Evolutionary conservation across 768 basidiomycete species (phyloP), one percentile per base, ranked within the genome.

Genomic region (Kwoniella sp.): DNA sequence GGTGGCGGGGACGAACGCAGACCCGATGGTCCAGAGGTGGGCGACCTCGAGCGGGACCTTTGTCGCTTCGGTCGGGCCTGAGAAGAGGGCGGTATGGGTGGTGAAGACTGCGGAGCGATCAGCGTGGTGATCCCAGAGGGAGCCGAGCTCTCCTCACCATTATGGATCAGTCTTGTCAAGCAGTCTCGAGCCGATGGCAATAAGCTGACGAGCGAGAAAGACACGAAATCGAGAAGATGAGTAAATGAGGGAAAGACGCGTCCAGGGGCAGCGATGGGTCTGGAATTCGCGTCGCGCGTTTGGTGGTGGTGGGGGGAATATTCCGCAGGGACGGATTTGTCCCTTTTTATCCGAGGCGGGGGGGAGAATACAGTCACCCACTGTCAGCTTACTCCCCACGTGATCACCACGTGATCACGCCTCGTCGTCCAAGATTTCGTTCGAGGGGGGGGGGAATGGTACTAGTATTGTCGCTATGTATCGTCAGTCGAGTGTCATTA

Each of bases 1-100:
- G 61, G 64, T 4, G 76, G 76, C 5, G 76, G 76, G 36, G 74
- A 72, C 3, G 74, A 73, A 12, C 67, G 60, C 11, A 60, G 39
- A 19, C 49, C 56, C 9, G 70, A 69, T 3, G 69, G 73, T 7
- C 68, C 69, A 19, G 67, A 51, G 3, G 59, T 26, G 14, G 71
- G 59, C 8, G 65, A 65, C 29, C 44, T 23, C 31, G 37, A 50
- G 20, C 57, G 36, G 41, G 53, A 62, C 8, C 68, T 65, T 32
- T 60, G 47, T 44, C 73, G 64, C 51, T 75, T 75, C 20, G 64
- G 56, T 29, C 73, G 59, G 14, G 50, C 42, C 32, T 69, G 67
- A 1, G 71, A 67, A 26, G 67, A 71, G 12, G 70, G 65, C 2
- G 67, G 69, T 0, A 63, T 43, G 2, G 59, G 59, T 38, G 71